Base-by-base conservation (phyloP, 2,329 filamentous ascomycete species). In the Ceratocystis huliohia region DNA sequence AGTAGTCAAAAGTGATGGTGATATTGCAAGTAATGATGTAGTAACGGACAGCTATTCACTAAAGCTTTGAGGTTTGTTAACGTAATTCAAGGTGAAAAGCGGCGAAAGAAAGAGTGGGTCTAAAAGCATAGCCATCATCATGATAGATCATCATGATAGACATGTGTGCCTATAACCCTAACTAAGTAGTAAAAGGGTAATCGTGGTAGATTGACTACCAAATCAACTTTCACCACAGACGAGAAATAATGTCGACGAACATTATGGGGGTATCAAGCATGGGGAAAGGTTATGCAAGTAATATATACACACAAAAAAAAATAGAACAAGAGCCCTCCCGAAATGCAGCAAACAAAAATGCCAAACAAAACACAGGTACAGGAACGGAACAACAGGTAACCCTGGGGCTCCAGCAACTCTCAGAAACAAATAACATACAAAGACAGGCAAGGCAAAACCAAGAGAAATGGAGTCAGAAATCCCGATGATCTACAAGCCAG, bases 111-210 rank as follows among this genome's bases (percentile, higher is more conserved):
- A 56, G 8, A 46, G 37, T 41, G 46, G 53, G 28, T 20, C 50
- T 6, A 8, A 2, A 33, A n/a, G 28, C 37, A 66, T 66, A 66
- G 65, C 57, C 65, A 66, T 66, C n/a, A 66, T 66, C 10, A 62
- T 66, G 65, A 66, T n/a, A n/a, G n/a, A n/a, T n/a, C n/a, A n/a
- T 25, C 33, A 25, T 13, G 45, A 22, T 20, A 50, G 5, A 20
- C 10, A 13, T 25, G 6, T 22, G 4, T 50, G 45, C 17, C 3
- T 3, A 7, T 53, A 53, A 53, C 48, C 48, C 48, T 53, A 53
- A 28, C 10, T 13, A 8, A 25, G 25, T 53, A 53, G 22, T 3
- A 1, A 1, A 13, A 28, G 20, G 8, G 48, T 10, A 20, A 20
- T 50, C 0, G 45, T 20, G 6, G 46, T 15, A n/a, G 10, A 22